Percentiles rank a stretch among this genome's conserved stretches.
These are phyloP conservation scores for Botryotinia narcissicola DNA, from an alignment of 2,329 filamentous ascomycete species.

Conservation along the genomic window DNA sequence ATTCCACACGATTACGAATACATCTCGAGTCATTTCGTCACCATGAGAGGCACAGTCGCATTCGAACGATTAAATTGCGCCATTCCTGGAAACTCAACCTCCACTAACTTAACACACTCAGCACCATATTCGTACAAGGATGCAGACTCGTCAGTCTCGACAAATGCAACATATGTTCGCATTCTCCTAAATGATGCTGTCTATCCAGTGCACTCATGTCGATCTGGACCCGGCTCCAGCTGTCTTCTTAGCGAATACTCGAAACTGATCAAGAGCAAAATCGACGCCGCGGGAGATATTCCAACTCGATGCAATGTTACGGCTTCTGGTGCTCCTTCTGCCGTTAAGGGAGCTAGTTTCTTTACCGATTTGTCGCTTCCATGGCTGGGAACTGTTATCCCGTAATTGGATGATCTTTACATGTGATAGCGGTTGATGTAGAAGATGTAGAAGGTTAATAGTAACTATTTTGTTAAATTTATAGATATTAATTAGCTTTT, in stretches of 20 bases:
- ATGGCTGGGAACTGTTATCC: background rate
- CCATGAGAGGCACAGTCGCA: constrained; percentile 64
- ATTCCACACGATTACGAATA: constrained; percentile 52
- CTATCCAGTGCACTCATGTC: background rate
- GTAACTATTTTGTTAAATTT: background rate
- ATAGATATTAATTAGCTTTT: too few relatives aligned
- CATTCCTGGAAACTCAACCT: background rate
- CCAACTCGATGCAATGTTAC: constrained; percentile 10
- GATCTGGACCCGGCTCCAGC: background rate
- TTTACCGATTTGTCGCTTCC: constrained; percentile 1
- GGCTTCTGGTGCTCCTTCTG: background rate
- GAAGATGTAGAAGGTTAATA: background rate
- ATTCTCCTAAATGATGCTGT: constrained; percentile 11
- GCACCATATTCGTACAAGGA: background rate
- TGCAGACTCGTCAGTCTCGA: background rate
- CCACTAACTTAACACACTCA: background rate
- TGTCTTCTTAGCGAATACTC: constrained; percentile 9
- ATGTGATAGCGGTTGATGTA: too few relatives aligned
- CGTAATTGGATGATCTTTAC: background rate
- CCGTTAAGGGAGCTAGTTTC: constrained; percentile 14
- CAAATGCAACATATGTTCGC: background rate
- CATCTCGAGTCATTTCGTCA: constrained; percentile 53
- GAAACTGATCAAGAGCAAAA: background rate
- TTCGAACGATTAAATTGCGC: constrained; percentile 45
- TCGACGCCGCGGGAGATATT: background rate